Evolutionary conservation across 2,329 filamentous ascomycete species (phyloP).

Genomic region (Teratosphaeria pseudoeucalypti): DNA sequence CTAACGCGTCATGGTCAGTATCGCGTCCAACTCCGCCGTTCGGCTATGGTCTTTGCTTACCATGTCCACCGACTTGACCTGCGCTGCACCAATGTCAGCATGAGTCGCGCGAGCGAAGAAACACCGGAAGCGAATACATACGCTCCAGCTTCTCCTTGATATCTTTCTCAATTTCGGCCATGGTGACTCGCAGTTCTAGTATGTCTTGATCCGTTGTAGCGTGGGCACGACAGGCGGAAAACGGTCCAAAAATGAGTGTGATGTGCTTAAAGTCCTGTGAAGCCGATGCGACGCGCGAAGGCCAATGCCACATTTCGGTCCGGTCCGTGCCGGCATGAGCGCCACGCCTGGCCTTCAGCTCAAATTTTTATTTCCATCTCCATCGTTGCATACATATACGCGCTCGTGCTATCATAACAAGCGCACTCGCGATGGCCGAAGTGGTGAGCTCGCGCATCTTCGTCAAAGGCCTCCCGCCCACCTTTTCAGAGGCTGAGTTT

Average conservation of each 20-base stretch:
- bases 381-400: conserved; percentile 34
- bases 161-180: conserved; percentile 19
- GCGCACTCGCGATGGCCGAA: conserved; percentile 2
- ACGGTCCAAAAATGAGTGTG: background rate
- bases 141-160: conserved; percentile 62
- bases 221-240: background rate
- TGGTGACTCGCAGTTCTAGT: conserved; percentile 3
- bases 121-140: conserved; percentile 29
- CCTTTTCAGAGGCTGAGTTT: conserved; percentile 73
- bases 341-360: conserved; percentile 1
- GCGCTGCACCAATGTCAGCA: conserved; percentile 47
- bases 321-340: background rate
- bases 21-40: background rate
- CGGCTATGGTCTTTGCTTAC: conserved; percentile 42
- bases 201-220: background rate
- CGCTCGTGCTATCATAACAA: background rate
- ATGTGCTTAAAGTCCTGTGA: background rate
- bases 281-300: too few relatives aligned
- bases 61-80: conserved; percentile 98
- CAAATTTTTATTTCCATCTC: conserved; percentile 1
- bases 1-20: conserved; percentile 36
- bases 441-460: conserved; percentile 62
- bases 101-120: background rate
- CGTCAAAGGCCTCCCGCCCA: conserved; percentile 67
- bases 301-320: background rate